Evolutionary conservation across 2,329 filamentous ascomycete species (phyloP), one percentile per base, ranked within the genome.

Genomic region (Aureobasidium pullulans): DNA sequence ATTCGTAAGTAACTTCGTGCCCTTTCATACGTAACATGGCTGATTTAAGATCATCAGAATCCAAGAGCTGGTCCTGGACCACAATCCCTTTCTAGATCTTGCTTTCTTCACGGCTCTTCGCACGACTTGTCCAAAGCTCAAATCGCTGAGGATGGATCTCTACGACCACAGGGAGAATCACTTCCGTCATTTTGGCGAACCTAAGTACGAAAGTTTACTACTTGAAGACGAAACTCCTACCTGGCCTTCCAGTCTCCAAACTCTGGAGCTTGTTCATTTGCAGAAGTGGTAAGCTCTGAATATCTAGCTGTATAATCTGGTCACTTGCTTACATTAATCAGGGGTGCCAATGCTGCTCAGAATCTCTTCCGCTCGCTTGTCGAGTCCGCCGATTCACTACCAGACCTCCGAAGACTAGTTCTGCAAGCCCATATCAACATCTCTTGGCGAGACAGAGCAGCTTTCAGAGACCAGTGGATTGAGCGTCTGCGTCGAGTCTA

Each of bases 401-500:
- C 79, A 0, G 76, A 84, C 60, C 79, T 97, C 28, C 85, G 90
- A 8, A 78, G 81, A 44, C 75, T 96, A 10, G 79, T 82, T 1
- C 82, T 96, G 64, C 89, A 87, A 66, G 86, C 87, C 1, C 93
- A 90, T 71, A 77, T 96, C 49, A 84, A 92, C 67, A 85, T 88
- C 29, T 78, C 79, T 10, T 96, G 91, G 89, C 86, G 90, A 62
- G 84, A 90, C 68, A 84, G 93, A 43, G 88, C 88, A 16, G 81
- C 81, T n/a, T 86, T 96, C 67, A 83, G 92, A 40, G 84, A 87
- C 64, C 82, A 84, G 64, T 96, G 91, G 89, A 85, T 85, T 52
- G 78, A 81, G n/a, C 85, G 80, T 63, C 76, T 96, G 54, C 81
- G 84, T 59, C 79, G 77, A 11, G 80, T 90, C 2, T 92, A 90